Evolutionary conservation across 2,329 filamentous ascomycete genomes (phyloP), one percentile per base, ranked within the genome.

Genomic region (Verticillium isaacii): DNA sequence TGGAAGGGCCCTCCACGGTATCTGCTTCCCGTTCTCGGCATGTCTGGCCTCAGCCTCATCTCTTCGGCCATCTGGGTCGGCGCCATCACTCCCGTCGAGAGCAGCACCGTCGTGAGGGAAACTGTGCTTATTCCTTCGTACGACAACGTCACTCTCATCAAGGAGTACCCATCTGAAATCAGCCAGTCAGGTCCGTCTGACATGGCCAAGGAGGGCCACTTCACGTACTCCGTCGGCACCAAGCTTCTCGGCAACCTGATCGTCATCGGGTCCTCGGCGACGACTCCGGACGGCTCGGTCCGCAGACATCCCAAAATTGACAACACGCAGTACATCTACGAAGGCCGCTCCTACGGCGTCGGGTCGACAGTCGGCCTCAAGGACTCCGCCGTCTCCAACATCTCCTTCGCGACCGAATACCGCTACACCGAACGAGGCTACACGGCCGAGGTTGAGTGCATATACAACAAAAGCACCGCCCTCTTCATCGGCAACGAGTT

Each of bases 381-480:
- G 8, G 64, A 66, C 12, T 61, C 57, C 6, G 45, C 39, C 54
- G 29, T 67, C 9, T 52, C 34, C 45, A 57, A 59, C 45, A 37
- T 50, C 29, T 15, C 57, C 8, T 57, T 54, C 2, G 57, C 60
- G 15, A 61, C 57, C 29, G 55, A 58, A 9, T 77, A 75, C 62
- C 61, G 63, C 11, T 77, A 72, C 41, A 65, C 72, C 57, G 75
- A 78, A 58, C 37, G 64, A 29, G 73, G 74, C 17, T 77, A 75
- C 54, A 32, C 66, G 5, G 57, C 72, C 15, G 66, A 69, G 9
- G 72, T 74, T 7, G 67, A 63, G 1, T 77, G 74, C 64, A 73
- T 71, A 19, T 75, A 77, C 66, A 78, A 78, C 64, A 34, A 56
- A 8, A 73, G 68, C n/a, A 68, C 67, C 3, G 63, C 72, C 37